A percentile compares a stretch with the other conserved stretches of the same genome.
Evolutionary conservation across 1,284 basidiomycete species (phyloP).

Genomic region (Papiliotrema fonsecae): DNA sequence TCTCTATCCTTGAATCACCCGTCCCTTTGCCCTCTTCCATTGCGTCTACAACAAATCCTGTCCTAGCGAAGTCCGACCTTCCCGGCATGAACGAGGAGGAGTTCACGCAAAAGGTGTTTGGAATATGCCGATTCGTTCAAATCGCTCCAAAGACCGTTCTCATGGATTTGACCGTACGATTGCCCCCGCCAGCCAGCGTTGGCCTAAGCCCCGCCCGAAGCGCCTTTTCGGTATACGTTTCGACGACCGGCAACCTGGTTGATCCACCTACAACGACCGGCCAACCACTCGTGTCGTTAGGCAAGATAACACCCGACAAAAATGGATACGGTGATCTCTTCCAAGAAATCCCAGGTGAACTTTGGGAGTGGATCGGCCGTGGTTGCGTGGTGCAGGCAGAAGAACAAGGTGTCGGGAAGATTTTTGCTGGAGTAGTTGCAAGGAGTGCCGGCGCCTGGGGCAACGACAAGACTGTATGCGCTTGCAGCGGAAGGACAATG

Average conservation of each 20-base stretch:
- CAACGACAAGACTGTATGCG: constrained; percentile 50
- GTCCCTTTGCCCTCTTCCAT: constrained; percentile 30
- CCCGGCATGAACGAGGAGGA: constrained; percentile 42
- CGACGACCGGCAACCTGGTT: constrained; percentile 44
- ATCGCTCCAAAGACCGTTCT: constrained; percentile 43
- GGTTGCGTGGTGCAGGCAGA: constrained; percentile 43
- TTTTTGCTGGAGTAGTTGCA: constrained; percentile 49
- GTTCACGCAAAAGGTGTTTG: constrained; percentile 47
- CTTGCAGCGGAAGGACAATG: constrained; percentile 48
- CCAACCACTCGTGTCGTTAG: constrained; percentile 29
- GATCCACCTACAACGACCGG: constrained; percentile 46
- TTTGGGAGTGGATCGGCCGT: constrained; percentile 49
- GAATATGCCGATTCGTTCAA: constrained; percentile 49
- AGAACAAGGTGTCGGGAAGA: constrained; percentile 22
- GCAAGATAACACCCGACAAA: constrained; percentile 38
- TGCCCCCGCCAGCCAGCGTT: constrained; percentile 31
- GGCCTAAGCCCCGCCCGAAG: constrained; percentile 8
- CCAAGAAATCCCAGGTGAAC: constrained; percentile 44
- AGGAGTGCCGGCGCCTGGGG: constrained; percentile 48
- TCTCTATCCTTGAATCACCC: constrained; percentile 48
- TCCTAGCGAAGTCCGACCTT: constrained; percentile 16
- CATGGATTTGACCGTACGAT: constrained; percentile 47
- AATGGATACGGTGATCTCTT: constrained; percentile 49
- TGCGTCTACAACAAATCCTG: constrained; percentile 20
- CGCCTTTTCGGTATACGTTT: constrained; percentile 43